Percentiles rank a stretch among this genome's conserved stretches.
Evolutionary conservation across 305 asterid genomes (phyloP).

Genomic region (Fraxinus paxiana): DNA sequence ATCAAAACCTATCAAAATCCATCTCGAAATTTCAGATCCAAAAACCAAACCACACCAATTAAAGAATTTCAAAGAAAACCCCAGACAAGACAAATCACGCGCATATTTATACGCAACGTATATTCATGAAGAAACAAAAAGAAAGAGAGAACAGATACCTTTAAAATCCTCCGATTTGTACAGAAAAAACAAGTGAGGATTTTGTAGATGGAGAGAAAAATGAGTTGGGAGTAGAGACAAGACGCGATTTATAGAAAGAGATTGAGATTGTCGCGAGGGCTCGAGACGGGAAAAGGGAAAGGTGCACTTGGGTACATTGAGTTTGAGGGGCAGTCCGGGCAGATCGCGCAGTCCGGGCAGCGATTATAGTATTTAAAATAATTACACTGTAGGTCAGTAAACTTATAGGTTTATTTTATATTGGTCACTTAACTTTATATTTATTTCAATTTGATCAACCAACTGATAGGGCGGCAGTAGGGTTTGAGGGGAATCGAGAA

Average conservation of each 20-base stretch:
- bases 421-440: neutral
- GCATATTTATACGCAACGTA: neutral
- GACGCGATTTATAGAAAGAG: neutral
- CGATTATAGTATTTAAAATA: neutral
- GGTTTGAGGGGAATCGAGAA: neutral
- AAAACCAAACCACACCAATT: neutral
- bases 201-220: neutral
- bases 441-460: neutral
- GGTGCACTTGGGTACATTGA: slow-evolving; percentile 5
- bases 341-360: slow-evolving; percentile 5
- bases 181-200: neutral
- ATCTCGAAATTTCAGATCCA: slow-evolving; percentile 23
- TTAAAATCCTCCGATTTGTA: neutral
- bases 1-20: slow-evolving; percentile 28
- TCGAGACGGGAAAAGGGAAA: neutral
- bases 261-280: neutral
- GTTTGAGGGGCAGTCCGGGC: slow-evolving; percentile 14
- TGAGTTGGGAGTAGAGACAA: neutral
- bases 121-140: neutral
- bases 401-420: neutral
- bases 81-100: neutral
- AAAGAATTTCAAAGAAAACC: neutral
- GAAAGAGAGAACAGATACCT: slow-evolving; percentile 8
- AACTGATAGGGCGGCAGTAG: neutral
- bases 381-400: neutral